Conservation (phyloP, 345 rosid genomes). For the Brassica incana region DNA sequence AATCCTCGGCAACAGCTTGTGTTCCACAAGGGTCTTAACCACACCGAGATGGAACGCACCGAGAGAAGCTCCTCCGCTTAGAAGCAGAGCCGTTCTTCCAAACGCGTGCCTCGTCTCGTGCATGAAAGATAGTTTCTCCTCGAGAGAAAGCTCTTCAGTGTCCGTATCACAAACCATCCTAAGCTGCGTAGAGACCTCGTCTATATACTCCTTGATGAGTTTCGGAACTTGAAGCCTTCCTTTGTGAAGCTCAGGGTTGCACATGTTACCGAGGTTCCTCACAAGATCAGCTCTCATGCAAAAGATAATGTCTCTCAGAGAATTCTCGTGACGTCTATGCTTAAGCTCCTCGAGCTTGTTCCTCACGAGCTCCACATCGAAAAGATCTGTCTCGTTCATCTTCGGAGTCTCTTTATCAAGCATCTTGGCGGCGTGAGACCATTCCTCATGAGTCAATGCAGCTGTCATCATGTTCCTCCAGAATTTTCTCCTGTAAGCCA, state of each 20-base stretch:
- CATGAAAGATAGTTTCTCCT: conserved; percentile 92
- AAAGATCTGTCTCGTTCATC: conserved; percentile 68
- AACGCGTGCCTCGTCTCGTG: conserved; percentile 97
- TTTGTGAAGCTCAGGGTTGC: conserved; percentile 96
- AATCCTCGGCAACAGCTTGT: conserved; percentile 83
- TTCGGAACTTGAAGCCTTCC: conserved; percentile 90
- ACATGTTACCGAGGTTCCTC: conserved; percentile 96
- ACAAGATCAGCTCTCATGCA: conserved; percentile 97
- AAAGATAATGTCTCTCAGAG: conserved; percentile 81
- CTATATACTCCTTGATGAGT: conserved; percentile 88
- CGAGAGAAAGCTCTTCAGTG: conserved; percentile 84
- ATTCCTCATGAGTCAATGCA: conserved; percentile 89
- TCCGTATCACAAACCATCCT: conserved; percentile 89
- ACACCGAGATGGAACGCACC: conserved; percentile 94
- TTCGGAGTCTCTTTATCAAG: conserved; percentile 84
- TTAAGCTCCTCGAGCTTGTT: conserved; percentile 82
- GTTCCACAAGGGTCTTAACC: conserved; percentile 87
- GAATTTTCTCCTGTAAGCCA: conserved; percentile 95
- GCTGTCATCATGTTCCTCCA: conserved; percentile 96
- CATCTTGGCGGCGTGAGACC: conserved; percentile 99
- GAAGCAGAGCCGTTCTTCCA: conserved; percentile 94
- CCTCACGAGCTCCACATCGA: conserved; percentile 83
- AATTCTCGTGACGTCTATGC: conserved; percentile 82
- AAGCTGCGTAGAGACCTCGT: conserved; percentile 90
- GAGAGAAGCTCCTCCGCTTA: conserved; percentile 99